A percentile compares a stretch with the other conserved stretches of the same genome.
These are phyloP conservation scores for Cucumis melo DNA, from an alignment of 306 rosid genomes.

Conservation along the genomic window DNA sequence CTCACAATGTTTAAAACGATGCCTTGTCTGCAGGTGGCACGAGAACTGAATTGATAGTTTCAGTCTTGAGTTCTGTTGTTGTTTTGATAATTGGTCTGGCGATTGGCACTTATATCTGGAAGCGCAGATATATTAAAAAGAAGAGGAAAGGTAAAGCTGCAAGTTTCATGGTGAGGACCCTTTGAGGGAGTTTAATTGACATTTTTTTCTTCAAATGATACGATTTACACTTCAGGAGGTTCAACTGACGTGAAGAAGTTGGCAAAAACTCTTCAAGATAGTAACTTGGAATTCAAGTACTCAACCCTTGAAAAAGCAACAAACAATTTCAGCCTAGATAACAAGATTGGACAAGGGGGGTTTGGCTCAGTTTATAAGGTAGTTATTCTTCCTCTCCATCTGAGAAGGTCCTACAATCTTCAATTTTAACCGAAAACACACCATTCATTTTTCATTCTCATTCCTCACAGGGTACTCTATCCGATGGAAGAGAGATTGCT, in stretches of 20 bases:
- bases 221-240: conserved; percentile 19
- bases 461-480: conserved; percentile 40
- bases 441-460: neutral
- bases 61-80: conserved; percentile 51
- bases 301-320: conserved; percentile 83
- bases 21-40: neutral
- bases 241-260: conserved; percentile 54
- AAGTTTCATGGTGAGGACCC: neutral
- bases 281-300: conserved; percentile 80
- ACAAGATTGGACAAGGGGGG: conserved; percentile 96
- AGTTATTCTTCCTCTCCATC: conserved; percentile 10
- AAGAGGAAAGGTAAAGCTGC: conserved; percentile 60
- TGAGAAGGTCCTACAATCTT: neutral
- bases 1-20: neutral
- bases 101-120: conserved; percentile 56
- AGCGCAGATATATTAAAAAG: conserved; percentile 58
- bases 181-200: neutral
- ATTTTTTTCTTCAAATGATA: neutral
- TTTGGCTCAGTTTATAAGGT: conserved; percentile 93
- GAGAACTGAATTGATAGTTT: conserved; percentile 27
- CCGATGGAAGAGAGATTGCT: conserved; percentile 92
- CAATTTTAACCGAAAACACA: neutral
- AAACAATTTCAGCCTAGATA: conserved; percentile 32
- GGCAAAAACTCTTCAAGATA: conserved; percentile 49
- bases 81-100: conserved; percentile 34